Evolutionary conservation across 2,329 filamentous ascomycete genomes (phyloP).

Genomic region (Biscogniauxia sp.): DNA sequence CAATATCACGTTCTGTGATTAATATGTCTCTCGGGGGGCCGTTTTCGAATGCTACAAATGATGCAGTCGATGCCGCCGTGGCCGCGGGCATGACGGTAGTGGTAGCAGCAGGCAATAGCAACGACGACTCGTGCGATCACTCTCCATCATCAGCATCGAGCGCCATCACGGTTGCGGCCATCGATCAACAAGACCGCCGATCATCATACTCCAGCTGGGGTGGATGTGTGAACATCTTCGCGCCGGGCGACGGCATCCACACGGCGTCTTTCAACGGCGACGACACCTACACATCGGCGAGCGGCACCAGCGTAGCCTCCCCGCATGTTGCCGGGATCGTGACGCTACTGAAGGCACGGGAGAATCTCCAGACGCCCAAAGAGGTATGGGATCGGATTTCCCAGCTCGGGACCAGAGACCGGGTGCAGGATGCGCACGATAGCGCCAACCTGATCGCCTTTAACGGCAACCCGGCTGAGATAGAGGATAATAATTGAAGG

Average conservation of each 20-base stretch:
- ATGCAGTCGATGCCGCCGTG: constrained; percentile 19
- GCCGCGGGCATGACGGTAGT: constrained; percentile 26
- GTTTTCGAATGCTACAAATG: constrained; percentile 18
- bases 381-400: constrained; percentile 16
- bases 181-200: constrained; percentile 22
- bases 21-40: constrained; percentile 28
- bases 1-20: constrained; percentile 24
- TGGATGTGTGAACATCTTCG: constrained; percentile 26
- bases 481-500: neutral
- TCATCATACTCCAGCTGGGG: constrained; percentile 27
- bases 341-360: constrained; percentile 26
- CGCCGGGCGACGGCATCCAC: constrained; percentile 24
- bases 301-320: constrained; percentile 29
- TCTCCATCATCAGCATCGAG: constrained; percentile 24
- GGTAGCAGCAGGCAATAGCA: constrained; percentile 27
- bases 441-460: constrained; percentile 28
- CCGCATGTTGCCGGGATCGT: constrained; percentile 28
- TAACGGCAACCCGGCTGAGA: constrained; percentile 24
- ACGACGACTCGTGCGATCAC: constrained; percentile 21
- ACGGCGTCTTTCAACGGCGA: constrained; percentile 23
- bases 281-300: constrained; percentile 14
- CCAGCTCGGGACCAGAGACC: constrained; percentile 20
- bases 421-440: constrained; percentile 21
- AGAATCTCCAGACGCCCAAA: constrained; percentile 16
- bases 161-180: constrained; percentile 28